Percentiles rank a stretch among this genome's conserved stretches.
Conservation (phyloP, 352 stramenopile genomes). For the Globisporangium cederbergense region DNA sequence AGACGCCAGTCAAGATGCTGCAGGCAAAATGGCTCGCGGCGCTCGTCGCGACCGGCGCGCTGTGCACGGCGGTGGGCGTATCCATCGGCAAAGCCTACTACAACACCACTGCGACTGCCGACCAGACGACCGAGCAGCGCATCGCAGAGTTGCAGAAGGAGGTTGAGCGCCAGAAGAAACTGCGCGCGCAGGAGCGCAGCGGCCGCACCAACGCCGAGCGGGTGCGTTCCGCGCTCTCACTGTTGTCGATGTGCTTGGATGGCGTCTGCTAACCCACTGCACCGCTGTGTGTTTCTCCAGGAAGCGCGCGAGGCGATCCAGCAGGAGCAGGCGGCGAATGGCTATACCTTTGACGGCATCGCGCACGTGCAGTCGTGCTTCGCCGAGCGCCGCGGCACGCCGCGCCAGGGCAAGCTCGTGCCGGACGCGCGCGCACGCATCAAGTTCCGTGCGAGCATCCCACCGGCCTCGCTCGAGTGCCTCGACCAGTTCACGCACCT, state of each 20-base stretch:
- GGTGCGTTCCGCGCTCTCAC: slow-evolving; percentile 4
- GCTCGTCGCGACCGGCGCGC: slow-evolving; percentile 15
- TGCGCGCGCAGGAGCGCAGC: slow-evolving; percentile 67
- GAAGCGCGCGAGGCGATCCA: slow-evolving; percentile 67
- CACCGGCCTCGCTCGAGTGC: slow-evolving; percentile 67
- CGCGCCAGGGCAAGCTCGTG: slow-evolving; percentile 75
- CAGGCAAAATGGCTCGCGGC: slow-evolving; percentile 6
- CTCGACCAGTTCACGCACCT: slow-evolving; percentile 87
- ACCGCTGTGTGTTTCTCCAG: slow-evolving; percentile 6
- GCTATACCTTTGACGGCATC: slow-evolving; percentile 73
- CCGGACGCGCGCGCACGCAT: slow-evolving; percentile 62
- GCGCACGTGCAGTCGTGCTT: slow-evolving; percentile 83
- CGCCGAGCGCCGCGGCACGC: slow-evolving; percentile 80
- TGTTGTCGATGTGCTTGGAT: not conserved
- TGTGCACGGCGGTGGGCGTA: slow-evolving; percentile 12
- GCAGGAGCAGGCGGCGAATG: slow-evolving; percentile 46
- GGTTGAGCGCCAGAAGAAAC: slow-evolving; percentile 62
- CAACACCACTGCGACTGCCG: not conserved
- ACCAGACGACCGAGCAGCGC: slow-evolving; percentile 24
- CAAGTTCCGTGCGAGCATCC: slow-evolving; percentile 71
- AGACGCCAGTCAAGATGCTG: slow-evolving; percentile 4
- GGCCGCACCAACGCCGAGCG: slow-evolving; percentile 73
- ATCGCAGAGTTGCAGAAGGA: slow-evolving; percentile 54
- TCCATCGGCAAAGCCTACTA: slow-evolving; percentile 5
- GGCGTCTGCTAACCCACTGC: not conserved